These are phyloP conservation scores for Trichoderma pleuroti DNA, from an alignment of 2,329 filamentous ascomycete species.

Conservation along the genomic window DNA sequence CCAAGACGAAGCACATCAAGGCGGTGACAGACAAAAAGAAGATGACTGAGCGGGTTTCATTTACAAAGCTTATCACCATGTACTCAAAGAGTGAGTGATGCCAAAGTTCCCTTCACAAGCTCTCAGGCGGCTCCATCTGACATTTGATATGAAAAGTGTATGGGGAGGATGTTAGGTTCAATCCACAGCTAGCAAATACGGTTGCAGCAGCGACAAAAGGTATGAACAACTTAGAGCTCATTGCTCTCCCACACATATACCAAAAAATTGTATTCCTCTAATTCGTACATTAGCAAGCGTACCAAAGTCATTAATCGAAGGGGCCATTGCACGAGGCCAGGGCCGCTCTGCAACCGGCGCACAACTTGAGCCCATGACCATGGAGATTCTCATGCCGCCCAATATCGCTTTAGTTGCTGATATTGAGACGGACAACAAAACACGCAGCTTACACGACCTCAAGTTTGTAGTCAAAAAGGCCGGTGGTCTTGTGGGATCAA, in stretches of 20 bases:
- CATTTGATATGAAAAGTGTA: constrained; percentile 51
- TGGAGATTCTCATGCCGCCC: constrained; percentile 78
- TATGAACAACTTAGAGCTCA: constrained; percentile 33
- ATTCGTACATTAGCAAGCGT: constrained; percentile 54
- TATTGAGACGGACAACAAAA: constrained; percentile 78
- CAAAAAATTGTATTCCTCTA: not conserved
- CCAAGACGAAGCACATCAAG: constrained; percentile 94
- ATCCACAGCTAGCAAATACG: constrained; percentile 70
- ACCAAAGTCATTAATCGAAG: constrained; percentile 79
- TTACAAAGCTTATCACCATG: constrained; percentile 70
- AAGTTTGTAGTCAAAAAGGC: constrained; percentile 66
- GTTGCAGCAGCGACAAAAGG: constrained; percentile 77
- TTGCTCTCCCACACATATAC: not conserved
- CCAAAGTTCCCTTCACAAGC: not conserved
- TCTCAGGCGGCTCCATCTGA: not conserved
- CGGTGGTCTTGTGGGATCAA: constrained; percentile 68
- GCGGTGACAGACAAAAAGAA: constrained; percentile 79
- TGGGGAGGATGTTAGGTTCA: constrained; percentile 69
- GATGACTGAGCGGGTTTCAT: constrained; percentile 62
- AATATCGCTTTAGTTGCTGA: constrained; percentile 79
- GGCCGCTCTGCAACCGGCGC: constrained; percentile 73
- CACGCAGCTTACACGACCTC: constrained; percentile 69
- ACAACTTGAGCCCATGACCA: constrained; percentile 69
- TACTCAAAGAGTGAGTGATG: constrained; percentile 64
- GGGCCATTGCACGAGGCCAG: constrained; percentile 82